These are phyloP conservation scores for Massariosphaeria phaeospora DNA, from an alignment of 495 filamentous ascomycete species.

Conservation along the genomic window DNA sequence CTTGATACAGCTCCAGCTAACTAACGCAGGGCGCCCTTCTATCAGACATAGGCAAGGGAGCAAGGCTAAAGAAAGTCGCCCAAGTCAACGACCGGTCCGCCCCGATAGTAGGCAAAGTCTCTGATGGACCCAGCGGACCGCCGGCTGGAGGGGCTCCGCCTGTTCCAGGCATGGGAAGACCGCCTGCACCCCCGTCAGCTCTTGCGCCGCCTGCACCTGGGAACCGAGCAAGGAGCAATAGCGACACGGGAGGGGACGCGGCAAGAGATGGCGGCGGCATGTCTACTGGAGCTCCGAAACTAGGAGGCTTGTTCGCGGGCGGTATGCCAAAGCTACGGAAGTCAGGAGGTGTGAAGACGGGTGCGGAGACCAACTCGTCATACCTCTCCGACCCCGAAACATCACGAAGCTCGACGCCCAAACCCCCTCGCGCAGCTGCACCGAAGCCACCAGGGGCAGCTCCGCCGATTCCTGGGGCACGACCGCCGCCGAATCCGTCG, in stretches of 20 bases:
- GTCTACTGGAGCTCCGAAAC: constrained; percentile 64
- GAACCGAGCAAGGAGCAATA: constrained; percentile 74
- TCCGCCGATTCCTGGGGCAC: constrained; percentile 54
- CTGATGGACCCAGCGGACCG: constrained; percentile 55
- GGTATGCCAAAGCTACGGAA: constrained; percentile 94
- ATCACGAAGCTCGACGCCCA: constrained; percentile 44
- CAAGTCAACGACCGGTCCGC: constrained; percentile 80
- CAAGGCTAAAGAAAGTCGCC: constrained; percentile 78
- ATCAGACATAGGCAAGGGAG: constrained; percentile 80
- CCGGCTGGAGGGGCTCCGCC: constrained; percentile 71
- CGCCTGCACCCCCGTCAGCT: constrained; percentile 58
- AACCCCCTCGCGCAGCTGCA: constrained; percentile 51
- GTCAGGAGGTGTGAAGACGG: constrained; percentile 80
- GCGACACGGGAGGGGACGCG: constrained; percentile 54
- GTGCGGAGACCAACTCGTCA: constrained; percentile 68
- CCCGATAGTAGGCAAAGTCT: constrained; percentile 56
- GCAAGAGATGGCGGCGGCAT: constrained; percentile 42
- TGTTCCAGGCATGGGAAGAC: constrained; percentile 61
- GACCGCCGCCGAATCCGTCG: constrained; percentile 48
- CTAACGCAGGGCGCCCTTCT: constrained; percentile 73
- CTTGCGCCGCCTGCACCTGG: constrained; percentile 71
- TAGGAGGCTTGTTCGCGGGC: constrained; percentile 85
- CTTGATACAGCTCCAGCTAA: constrained; percentile 37
- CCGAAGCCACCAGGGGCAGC: constrained; percentile 66
- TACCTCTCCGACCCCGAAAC: constrained; percentile 77